Evolutionary conservation across 2,329 filamentous ascomycete genomes (phyloP).

Genomic region (Pezizomycotina sp.): DNA sequence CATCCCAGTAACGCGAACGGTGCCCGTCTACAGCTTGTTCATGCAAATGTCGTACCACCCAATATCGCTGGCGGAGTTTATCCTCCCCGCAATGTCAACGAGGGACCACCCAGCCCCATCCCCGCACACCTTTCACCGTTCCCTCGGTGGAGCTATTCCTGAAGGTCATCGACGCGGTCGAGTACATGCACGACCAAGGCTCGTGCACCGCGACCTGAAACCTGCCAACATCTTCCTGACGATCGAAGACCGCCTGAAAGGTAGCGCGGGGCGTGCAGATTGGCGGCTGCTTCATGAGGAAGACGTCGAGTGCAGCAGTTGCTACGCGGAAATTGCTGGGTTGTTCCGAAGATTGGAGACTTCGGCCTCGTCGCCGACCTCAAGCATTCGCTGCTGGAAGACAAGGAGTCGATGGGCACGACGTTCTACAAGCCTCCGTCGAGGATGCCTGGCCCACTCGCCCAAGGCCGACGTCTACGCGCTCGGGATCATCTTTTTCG

Average conservation of each 20-base stretch:
- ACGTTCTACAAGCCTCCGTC: constrained; percentile 42
- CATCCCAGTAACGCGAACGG: constrained; percentile 26
- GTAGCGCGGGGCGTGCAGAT: constrained; percentile 33
- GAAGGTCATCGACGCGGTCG: constrained; percentile 44
- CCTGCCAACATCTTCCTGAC: constrained; percentile 52
- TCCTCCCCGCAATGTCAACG: constrained; percentile 30
- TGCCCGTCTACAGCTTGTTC: constrained; percentile 28
- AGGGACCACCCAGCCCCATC: constrained; percentile 22
- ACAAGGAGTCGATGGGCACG: constrained; percentile 37
- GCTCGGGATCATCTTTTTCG: constrained; percentile 45
- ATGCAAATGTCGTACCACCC: constrained; percentile 53
- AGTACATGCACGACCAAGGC: constrained; percentile 45
- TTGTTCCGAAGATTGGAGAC: constrained; percentile 48
- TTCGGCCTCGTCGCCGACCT: constrained; percentile 48
- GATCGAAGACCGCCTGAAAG: constrained; percentile 28
- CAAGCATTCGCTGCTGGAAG: constrained; percentile 29
- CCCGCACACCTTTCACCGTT: constrained; percentile 47
- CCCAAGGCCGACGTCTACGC: constrained; percentile 46
- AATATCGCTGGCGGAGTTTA: constrained; percentile 43
- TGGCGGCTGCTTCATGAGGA: constrained; percentile 32
- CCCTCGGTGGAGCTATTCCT: constrained; percentile 42
- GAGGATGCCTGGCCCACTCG: constrained; percentile 15
- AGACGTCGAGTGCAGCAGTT: constrained; percentile 28
- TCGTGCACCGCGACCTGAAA: constrained; percentile 52
- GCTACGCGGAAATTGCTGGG: constrained; percentile 7